A percentile compares a stretch with the other conserved stretches of the same genome.
These are phyloP conservation scores for Tricladium varicosporioides DNA, from an alignment of 2,329 filamentous ascomycete species.

Conservation along the genomic window DNA sequence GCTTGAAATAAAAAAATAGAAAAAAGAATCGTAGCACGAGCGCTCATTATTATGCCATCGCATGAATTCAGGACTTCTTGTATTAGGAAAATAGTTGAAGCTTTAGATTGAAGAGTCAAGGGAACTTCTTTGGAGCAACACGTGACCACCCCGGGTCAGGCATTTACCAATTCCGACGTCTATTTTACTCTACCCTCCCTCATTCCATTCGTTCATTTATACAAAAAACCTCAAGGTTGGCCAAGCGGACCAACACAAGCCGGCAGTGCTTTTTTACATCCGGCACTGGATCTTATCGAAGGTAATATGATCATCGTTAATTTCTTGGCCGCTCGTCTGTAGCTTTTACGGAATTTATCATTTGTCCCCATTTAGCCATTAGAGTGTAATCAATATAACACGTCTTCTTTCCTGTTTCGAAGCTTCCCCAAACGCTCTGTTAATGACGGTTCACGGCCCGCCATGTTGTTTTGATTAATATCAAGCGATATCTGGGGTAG, in stretches of 20 bases:
- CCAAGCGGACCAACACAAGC: background rate
- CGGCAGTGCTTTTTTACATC: background rate
- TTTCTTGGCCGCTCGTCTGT: background rate
- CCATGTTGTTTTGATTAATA: conserved; percentile 1
- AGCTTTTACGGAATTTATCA: background rate
- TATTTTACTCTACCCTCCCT: background rate
- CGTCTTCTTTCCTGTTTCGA: background rate
- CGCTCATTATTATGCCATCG: too few species aligned
- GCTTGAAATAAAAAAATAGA: too few species aligned
- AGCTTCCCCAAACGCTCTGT: conserved; percentile 5
- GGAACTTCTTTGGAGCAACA: background rate
- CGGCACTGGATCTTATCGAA: background rate
- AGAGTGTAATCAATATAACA: conserved; percentile 4
- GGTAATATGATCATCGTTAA: background rate
- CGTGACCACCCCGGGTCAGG: background rate
- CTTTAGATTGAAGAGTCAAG: too few species aligned
- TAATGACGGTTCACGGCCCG: conserved; percentile 13
- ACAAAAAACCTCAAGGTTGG: background rate
- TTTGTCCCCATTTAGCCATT: background rate
- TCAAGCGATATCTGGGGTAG: conserved; percentile 11
- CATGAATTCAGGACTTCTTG: too few species aligned
- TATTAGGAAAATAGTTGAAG: too few species aligned
- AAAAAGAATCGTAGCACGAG: too few species aligned
- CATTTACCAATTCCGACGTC: background rate
- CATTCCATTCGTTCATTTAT: background rate